Evolutionary conservation across 1,139 yeast genomes (phyloP).

Genomic region (Magnusiomyces magnusii): DNA sequence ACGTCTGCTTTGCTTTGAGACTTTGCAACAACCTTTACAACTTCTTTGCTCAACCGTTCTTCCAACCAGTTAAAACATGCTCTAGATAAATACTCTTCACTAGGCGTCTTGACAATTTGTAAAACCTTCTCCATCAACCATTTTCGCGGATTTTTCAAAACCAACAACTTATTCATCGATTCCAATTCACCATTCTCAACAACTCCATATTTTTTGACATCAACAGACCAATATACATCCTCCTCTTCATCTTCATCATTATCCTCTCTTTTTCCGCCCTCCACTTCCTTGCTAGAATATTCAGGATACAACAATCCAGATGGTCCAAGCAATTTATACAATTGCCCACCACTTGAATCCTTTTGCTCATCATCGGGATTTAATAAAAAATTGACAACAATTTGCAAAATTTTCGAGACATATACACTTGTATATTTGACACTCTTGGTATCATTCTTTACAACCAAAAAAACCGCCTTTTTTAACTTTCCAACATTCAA

Average conservation of each 20-base stretch:
- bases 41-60: neutral
- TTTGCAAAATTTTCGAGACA: neutral
- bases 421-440: neutral
- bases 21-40: neutral
- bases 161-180: neutral
- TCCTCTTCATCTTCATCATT: neutral
- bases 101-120: neutral
- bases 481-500: neutral
- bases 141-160: neutral
- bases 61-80: neutral
- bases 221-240: neutral
- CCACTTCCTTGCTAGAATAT: neutral
- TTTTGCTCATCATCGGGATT: neutral
- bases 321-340: neutral
- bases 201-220: neutral
- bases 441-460: neutral
- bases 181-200: neutral
- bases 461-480: neutral
- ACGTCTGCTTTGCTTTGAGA: neutral
- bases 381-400: neutral
- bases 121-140: neutral
- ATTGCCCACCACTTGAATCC: neutral
- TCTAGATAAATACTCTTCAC: neutral
- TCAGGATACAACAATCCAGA: neutral
- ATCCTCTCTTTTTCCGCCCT: neutral